These are phyloP conservation scores for Penicillium sp. DNA, from an alignment of 2,329 filamentous ascomycete species.

Conservation along the genomic window DNA sequence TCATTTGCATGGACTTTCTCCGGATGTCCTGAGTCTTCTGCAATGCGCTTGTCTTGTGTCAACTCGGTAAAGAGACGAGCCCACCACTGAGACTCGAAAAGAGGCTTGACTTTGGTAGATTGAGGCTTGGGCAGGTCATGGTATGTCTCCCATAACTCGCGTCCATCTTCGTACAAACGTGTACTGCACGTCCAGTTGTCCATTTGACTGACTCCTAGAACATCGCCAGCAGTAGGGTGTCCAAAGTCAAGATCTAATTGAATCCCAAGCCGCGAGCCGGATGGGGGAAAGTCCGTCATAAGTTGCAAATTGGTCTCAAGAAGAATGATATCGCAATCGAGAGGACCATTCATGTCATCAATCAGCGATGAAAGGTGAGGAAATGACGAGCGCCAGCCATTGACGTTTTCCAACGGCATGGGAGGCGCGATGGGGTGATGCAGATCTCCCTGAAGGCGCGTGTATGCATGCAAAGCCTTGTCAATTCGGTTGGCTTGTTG, in stretches of 20 bases:
- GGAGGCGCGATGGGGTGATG: conserved; percentile 32
- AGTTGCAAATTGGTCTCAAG: conserved; percentile 41
- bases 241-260: conserved; percentile 40
- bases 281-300: conserved; percentile 42
- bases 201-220: conserved; percentile 32
- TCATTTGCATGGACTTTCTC: conserved; percentile 29
- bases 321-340: conserved; percentile 41
- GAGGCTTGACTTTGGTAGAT: conserved; percentile 39
- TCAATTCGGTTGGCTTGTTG: conserved; percentile 34
- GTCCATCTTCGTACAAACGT: conserved; percentile 38
- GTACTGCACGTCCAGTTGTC: conserved; percentile 43
- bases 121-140: conserved; percentile 33
- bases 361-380: conserved; percentile 37
- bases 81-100: conserved; percentile 45
- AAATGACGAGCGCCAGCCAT: conserved; percentile 39
- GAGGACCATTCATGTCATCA: conserved; percentile 28
- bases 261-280: conserved; percentile 39
- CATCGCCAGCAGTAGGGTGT: conserved; percentile 30
- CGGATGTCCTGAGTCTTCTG: conserved; percentile 33
- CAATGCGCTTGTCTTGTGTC: conserved; percentile 37
- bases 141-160: conserved; percentile 27
- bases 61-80: conserved; percentile 39
- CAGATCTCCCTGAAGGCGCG: conserved; percentile 38
- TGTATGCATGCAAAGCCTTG: conserved; percentile 42
- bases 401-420: conserved; percentile 37